A percentile compares a stretch with the other conserved stretches of the same genome.
These are phyloP conservation scores for Lithospermum erythrorhizon DNA, from an alignment of 257 asterid species.

Conservation along the genomic window DNA sequence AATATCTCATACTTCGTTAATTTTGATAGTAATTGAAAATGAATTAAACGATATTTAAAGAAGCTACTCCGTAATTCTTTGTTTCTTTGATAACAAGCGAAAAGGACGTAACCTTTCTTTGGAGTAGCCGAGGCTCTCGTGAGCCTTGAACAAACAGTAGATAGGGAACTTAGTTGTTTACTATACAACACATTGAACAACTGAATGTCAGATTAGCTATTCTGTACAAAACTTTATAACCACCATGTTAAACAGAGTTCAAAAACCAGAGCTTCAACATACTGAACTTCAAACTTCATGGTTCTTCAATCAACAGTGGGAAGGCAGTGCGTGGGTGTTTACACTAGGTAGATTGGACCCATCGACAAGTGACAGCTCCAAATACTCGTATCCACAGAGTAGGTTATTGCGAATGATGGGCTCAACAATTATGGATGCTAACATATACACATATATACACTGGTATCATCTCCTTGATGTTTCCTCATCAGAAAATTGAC, in stretches of 20 bases:
- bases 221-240: slow-evolving; percentile 16
- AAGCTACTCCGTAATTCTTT: background rate
- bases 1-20: no score
- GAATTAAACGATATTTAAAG: no score
- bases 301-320: background rate
- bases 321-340: background rate
- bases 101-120: slow-evolving; percentile 32
- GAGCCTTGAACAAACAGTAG: no score
- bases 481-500: slow-evolving; percentile 24
- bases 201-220: background rate
- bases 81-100: slow-evolving; percentile 14
- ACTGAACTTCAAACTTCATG: background rate
- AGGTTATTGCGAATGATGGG: background rate
- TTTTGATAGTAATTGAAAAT: no score
- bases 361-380: background rate
- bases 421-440: slow-evolving; percentile 5
- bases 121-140: no score
- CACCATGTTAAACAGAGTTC: slow-evolving; percentile 7
- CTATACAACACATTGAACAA: slow-evolving; percentile 5
- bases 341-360: background rate
- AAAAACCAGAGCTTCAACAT: background rate
- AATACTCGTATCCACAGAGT: background rate
- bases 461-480: slow-evolving; percentile 12
- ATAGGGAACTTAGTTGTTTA: background rate
- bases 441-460: slow-evolving; percentile 7